These are phyloP conservation scores for Saccharomyces paradoxus DNA, from an alignment of 805 yeast species.

Conservation along the genomic window DNA sequence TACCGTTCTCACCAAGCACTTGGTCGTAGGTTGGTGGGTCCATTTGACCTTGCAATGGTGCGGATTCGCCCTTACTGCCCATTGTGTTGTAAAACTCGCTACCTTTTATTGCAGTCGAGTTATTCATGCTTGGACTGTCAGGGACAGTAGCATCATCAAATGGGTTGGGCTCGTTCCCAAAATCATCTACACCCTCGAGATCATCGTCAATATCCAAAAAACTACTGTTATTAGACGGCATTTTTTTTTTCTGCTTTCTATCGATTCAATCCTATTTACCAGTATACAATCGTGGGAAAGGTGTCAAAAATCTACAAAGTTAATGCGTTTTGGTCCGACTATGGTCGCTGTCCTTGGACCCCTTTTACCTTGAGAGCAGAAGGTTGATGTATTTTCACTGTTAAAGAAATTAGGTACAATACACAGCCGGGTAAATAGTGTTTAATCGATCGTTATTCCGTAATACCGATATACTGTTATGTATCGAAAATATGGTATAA, in stretches of 20 bases:
- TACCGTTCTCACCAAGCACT: not conserved
- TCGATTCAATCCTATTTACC: not conserved
- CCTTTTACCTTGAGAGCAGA: not conserved
- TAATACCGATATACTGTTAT: not conserved
- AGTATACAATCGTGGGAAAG: not conserved
- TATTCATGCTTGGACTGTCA: not conserved
- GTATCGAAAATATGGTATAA: not conserved
- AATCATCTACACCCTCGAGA: constrained; percentile 25
- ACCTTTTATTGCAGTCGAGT: constrained; percentile 1
- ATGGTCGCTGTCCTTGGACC: not conserved
- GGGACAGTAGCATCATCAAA: constrained; percentile 8
- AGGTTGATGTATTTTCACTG: not conserved
- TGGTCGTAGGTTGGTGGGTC: constrained; percentile 8
- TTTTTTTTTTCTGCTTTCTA: not conserved
- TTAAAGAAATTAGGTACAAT: not conserved
- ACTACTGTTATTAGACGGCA: not conserved
- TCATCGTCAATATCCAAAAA: constrained; percentile 17
- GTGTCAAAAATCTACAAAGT: not conserved
- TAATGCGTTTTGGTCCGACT: not conserved
- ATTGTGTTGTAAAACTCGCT: not conserved
- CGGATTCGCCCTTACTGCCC: not conserved
- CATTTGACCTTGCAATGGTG: not conserved
- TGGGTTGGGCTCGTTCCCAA: constrained; percentile 16
- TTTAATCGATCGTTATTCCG: not conserved
- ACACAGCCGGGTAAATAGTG: not conserved